Conservation (phyloP, 225 moss, liverwort and hornwort species). For the Takakia lepidozioides region DNA sequence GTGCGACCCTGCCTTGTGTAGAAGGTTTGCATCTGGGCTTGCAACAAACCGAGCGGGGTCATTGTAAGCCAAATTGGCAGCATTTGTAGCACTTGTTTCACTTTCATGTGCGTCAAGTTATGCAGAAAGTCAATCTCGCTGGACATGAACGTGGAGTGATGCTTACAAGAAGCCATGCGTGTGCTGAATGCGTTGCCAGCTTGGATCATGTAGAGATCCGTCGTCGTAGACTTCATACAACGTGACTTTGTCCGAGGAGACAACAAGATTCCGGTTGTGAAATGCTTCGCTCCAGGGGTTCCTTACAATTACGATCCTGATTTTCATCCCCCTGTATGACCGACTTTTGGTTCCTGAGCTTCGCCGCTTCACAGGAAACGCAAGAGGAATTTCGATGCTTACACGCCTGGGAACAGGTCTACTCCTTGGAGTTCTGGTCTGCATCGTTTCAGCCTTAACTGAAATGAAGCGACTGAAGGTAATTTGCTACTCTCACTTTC, state of each 20-base stretch:
- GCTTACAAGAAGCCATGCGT: too few relatives aligned
- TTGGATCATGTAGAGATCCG: too few relatives aligned
- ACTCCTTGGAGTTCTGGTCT: background rate
- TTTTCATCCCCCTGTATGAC: constrained; percentile 1
- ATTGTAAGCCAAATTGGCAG: background rate
- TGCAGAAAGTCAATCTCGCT: too few relatives aligned
- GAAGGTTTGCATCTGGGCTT: background rate
- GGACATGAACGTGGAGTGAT: too few relatives aligned
- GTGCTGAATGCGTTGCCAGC: too few relatives aligned
- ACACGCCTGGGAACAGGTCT: background rate
- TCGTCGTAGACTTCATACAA: too few relatives aligned
- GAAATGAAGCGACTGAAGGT: background rate
- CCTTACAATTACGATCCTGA: background rate
- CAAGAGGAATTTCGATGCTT: background rate
- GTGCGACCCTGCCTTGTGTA: background rate
- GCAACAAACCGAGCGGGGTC: too few relatives aligned
- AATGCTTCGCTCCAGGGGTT: background rate
- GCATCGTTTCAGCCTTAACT: background rate
- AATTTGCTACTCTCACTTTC: too few relatives aligned
- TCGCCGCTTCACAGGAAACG: constrained; percentile 1
- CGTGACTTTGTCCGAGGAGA: too few relatives aligned
- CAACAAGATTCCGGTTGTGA: too few relatives aligned
- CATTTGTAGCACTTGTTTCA: background rate
- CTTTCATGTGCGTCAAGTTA: background rate
- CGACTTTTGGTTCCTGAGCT: background rate